Conservation (phyloP, 257 asterid genomes). For the Osmanthus fragrans region DNA sequence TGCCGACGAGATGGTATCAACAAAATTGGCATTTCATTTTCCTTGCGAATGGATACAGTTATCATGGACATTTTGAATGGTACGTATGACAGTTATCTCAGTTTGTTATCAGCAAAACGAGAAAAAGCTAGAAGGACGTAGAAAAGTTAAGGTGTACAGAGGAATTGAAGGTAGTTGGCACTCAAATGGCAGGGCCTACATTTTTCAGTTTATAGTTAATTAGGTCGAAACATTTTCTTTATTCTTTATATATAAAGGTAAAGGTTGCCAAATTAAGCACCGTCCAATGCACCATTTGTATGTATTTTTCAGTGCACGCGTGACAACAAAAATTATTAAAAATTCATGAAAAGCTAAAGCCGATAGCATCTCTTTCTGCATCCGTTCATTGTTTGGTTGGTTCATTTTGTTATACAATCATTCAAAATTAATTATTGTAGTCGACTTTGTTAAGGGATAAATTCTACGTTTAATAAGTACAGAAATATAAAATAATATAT, state of each 20-base stretch:
- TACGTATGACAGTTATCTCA: neutral
- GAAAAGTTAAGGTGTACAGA: neutral
- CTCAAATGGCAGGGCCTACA: constrained; percentile 8
- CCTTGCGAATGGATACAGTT: neutral
- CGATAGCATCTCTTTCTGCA: neutral
- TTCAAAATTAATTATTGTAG: neutral
- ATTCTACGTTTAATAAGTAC: too few relatives aligned
- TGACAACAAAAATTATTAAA: neutral
- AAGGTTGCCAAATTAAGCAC: neutral
- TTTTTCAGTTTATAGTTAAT: constrained; percentile 14
- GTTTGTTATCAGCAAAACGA: neutral
- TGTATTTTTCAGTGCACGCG: constrained; percentile 13
- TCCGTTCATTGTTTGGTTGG: neutral
- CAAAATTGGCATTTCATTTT: neutral
- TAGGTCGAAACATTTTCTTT: neutral
- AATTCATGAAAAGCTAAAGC: constrained; percentile 11
- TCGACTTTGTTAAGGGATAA: too few relatives aligned
- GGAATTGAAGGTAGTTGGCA: neutral
- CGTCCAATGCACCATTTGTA: neutral
- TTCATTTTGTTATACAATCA: neutral
- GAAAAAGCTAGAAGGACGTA: neutral
- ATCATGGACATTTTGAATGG: neutral
- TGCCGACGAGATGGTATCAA: neutral
- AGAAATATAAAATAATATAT: too few relatives aligned
- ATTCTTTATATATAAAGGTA: neutral